Evolutionary conservation across 2,329 filamentous ascomycete genomes (phyloP), one percentile per base, ranked within the genome.

Genomic region (Colletotrichum coccodes): DNA sequence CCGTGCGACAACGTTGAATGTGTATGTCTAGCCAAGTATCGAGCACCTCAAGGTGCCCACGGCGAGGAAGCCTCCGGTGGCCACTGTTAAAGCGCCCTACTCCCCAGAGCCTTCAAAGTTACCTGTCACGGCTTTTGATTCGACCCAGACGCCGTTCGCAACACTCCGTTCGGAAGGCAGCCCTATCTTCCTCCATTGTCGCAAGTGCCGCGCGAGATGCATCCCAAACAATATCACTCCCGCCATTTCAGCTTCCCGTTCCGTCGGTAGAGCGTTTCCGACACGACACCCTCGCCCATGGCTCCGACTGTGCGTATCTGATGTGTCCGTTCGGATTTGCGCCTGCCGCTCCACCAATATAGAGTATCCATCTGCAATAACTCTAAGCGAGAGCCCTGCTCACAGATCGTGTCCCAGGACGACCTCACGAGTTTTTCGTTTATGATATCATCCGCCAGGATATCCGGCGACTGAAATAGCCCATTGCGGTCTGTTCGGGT

Each of bases 261-360:
- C 23, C 23, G 40, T 50, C 57, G 32, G 26, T 36, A 21, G 6
- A 60, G 44, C 7, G 30, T 36, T 1, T 49, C 30, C 23, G 18
- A 21, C 21, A 60, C 44, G 3, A 28, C 4, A 5, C 12, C 34
- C 16, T 50, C 44, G 12, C 44, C 34, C 34, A 30, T 34, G 21
- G 56, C 32, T 18, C 57, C 57, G 8, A 60, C 46, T 50, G 32
- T 38, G 16, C 57, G 57, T 14, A 50, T 26, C 57, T 60, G 57
- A 32, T 40, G 36, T 21, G 50, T 44, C 21, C 16, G 32, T 36
- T 60, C 57, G 21, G 44, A 60, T 34, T 50, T 60, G 57, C 57
- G 57, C 26, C 23, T 38, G 30, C 57, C 44, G 6, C 44, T 26
- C 44, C 30, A 60, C 32, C 34, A 21, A 40, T 47, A 38, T 8